phyloP scores from a whole-genome alignment of 495 filamentous ascomycete species.

The Apiosordaria backusii region DNA sequence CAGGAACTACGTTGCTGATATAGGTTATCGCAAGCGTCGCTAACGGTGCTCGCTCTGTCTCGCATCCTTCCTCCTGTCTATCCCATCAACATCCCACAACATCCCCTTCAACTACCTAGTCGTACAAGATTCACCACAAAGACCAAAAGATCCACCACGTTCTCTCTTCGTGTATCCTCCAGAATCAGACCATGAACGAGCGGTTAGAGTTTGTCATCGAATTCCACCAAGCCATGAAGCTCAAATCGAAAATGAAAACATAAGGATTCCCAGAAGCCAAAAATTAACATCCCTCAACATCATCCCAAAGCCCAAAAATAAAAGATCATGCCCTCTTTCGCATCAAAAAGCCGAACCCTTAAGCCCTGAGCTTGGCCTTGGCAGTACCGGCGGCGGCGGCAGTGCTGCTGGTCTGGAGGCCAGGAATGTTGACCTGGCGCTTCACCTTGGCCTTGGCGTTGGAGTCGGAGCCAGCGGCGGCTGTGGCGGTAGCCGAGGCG shows the following conservation, averaged over 20 bases:
- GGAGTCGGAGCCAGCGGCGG: conserved; percentile 12
- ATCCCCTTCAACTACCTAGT: not conserved
- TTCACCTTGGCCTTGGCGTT: conserved; percentile 15
- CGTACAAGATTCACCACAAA: not conserved
- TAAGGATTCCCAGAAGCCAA: too few species aligned
- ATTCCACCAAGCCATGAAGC: not conserved
- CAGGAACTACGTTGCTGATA: not conserved
- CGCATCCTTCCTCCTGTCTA: not conserved
- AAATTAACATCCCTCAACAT: not conserved
- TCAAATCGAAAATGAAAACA: not conserved
- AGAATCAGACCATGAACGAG: not conserved
- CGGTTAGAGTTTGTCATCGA: not conserved
- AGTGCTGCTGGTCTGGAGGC: not conserved
- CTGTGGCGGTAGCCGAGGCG: conserved; percentile 11
- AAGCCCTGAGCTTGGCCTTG: not conserved
- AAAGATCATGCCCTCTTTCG: not conserved
- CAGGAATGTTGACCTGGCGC: not conserved
- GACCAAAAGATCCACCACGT: not conserved
- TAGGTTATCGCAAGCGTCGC: not conserved
- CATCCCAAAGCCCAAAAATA: not conserved
- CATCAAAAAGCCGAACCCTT: not conserved
- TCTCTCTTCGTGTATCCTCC: not conserved
- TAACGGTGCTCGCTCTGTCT: not conserved
- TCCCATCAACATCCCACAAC: not conserved
- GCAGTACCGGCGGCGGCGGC: not conserved